Base-by-base conservation (phyloP, 2,329 filamentous ascomycete genomes). In the Fusarium domesticum region DNA sequence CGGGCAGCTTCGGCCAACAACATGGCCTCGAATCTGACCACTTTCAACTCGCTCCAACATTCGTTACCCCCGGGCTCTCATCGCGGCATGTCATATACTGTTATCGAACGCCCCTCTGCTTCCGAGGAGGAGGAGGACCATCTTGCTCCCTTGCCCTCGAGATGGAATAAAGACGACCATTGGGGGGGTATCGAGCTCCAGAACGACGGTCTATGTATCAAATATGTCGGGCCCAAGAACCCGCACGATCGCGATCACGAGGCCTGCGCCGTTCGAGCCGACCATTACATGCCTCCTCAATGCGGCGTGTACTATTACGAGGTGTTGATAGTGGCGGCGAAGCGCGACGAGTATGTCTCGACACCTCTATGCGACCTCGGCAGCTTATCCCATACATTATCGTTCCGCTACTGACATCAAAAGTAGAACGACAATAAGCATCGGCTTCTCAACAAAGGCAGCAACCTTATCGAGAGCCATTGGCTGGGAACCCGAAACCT, bases 271-370 rank as follows among this genome's bases (percentile, higher is more conserved):
- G 83, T 96, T 45, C 83, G 93, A 43, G 81, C 91, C 19, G 87
- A 98, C 65, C 76, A 90, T 64, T 80, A 84, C 37, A 96, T 97
- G 82, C 90, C 93, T 4, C 77, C 83, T 28, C 86, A 95, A 61
- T 93, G 88, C 55, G 93, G 93, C 2, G 85, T 98, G 47, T 98
- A 96, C 67, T 98, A 98, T 65, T 98, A 83, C 62, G 93, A 98
- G 64, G 76, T 85, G 18, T 69, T 69, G 14, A 71, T 82, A 37
- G 45, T 77, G 18, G 68, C 71, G 14, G 73, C 70, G 40, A 77
- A 74, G 59, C 68, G 70, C 51, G 76, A 80, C 34, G 78, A 81
- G 77, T 81, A 70, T 42, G 77, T 75, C 8, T n/a, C 17, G 7
- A 43, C 38, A 25, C 19, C 17, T 28, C 36, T 25, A 23, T 39